Conservation (phyloP, 345 rosid species). For the Carallia brachiata region DNA sequence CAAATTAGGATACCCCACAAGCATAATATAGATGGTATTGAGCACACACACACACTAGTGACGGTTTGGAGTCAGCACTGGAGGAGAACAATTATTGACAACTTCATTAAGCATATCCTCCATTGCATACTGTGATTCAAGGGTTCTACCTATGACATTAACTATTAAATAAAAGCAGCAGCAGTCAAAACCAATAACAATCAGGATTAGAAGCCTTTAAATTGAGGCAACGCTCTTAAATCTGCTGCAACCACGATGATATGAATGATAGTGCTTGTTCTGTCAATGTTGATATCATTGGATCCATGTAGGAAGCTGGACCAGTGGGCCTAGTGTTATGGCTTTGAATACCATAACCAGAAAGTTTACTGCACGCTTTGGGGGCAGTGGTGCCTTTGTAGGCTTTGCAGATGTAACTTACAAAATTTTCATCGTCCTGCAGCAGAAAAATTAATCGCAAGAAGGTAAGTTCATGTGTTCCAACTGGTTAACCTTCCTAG, state of each 20-base stretch:
- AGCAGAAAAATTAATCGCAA: conserved; percentile 1
- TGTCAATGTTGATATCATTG: not conserved
- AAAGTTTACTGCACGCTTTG: conserved; percentile 49
- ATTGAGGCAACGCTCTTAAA: conserved; percentile 16
- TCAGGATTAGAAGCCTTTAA: not conserved
- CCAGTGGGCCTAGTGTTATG: conserved; percentile 17
- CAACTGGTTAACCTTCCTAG: not conserved
- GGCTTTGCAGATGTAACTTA: conserved; percentile 80
- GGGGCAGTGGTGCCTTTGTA: conserved; percentile 50
- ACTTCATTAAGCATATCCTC: no score
- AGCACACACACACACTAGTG: no score
- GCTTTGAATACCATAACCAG: conserved; percentile 15
- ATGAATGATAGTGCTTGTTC: conserved; percentile 20
- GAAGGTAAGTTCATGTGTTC: not conserved
- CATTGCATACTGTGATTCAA: no score
- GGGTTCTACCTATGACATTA: not conserved
- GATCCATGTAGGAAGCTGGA: conserved; percentile 47
- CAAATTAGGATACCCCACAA: no score
- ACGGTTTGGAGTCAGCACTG: no score
- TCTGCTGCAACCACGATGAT: conserved; percentile 24
- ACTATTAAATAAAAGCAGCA: not conserved
- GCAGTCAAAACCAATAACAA: not conserved
- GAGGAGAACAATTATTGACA: no score
- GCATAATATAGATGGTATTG: no score
- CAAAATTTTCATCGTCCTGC: conserved; percentile 73